Base-by-base conservation (phyloP, 2,329 filamentous ascomycete genomes). In the Pochonia chlamydosporia region DNA sequence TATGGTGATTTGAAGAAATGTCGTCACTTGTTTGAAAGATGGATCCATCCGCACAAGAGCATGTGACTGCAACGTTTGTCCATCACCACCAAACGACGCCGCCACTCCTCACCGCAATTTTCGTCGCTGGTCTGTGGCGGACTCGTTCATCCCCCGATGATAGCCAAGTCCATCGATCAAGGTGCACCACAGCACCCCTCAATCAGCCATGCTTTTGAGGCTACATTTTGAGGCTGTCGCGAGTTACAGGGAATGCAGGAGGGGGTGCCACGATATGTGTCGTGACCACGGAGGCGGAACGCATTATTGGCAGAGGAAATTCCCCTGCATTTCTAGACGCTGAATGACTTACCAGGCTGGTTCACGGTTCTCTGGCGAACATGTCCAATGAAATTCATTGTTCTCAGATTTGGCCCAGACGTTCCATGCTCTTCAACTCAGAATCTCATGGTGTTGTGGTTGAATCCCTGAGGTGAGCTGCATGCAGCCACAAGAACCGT, bases 71-170 rank as follows among this genome's bases (percentile, higher is more conserved):
- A 35, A 18, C 21, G 2, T 31, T 39, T 36, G 18, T 10, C 35
- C 35, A 39, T 11, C 18, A 39, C 14, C 11, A 2, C 18, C n/a
- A 30, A 16, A 36, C 39, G 18, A 11, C 16, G 24, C 16, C 37
- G 37, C 28, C 44, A 46, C 44, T 33, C 25, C 18, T 41, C 44
- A 46, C 44, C 44, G 44, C 44, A 46, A 4, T 33, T 33, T 5
- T 39, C 23, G n/a, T 33, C n/a, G 9, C 24, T 16, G 23, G 23
- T 18, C 30, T 37, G 16, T 20, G 21, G 37, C 23, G 7, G 26
- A 23, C 18, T 4, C 8, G 8, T 39, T n/a, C 16, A 39, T 23
- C 26, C 16, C 16, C 25, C 14, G 18, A 35, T 23, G 18, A 20
- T 41, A 30, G 44, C 26, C 36, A 21, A 21, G 41, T 16, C 16